Evolutionary conservation across 306 rosid species (phyloP), one percentile per base, ranked within the genome.

Genomic region (Potentilla sterilis): DNA sequence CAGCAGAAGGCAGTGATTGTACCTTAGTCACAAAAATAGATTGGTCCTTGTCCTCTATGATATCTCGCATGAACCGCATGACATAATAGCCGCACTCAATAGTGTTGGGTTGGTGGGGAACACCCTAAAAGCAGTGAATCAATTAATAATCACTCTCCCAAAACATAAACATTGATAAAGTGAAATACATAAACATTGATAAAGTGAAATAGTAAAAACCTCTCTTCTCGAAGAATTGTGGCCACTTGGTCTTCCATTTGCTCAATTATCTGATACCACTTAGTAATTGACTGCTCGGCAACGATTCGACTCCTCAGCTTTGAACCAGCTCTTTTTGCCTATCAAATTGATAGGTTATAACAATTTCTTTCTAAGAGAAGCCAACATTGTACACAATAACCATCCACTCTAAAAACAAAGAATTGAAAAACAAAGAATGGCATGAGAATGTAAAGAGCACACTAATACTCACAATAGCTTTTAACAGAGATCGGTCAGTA

Each of bases 311-410:
- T 92, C 85, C 63, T 92, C 83, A 96, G 82, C 88, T 90, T 90
- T 86, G 98, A 90, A 83, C 99, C 98, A 54, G 90, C 99, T 75
- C 93, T 88, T 80, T 92, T 96, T 72, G 97, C 97, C 99, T 95
- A 79, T 72, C 59, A 75, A 85, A 75, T 79, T 64, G 67, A 61
- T 68, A 66, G 52, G 75, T 70, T 71, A 73, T 10, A 57, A 9
- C 16, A 18, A 47, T 62, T 44, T 74, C 19, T 35, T 10, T 38
- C 42, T 63, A 34, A 76, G 55, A 65, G 73, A 68, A 65, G 61
- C 61, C 18, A 54, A 54, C 70, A 64, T 7, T 37, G n/a, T 38
- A 40, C 9, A 65, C 41, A 62, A 5, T 22, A 32, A 34, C 7
- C 67, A 28, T 32, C 67, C 32, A 12, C n/a, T 34, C 42, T 35